Conservation (phyloP, 2,329 filamentous ascomycete genomes). For the Microcyclosporella mali region DNA sequence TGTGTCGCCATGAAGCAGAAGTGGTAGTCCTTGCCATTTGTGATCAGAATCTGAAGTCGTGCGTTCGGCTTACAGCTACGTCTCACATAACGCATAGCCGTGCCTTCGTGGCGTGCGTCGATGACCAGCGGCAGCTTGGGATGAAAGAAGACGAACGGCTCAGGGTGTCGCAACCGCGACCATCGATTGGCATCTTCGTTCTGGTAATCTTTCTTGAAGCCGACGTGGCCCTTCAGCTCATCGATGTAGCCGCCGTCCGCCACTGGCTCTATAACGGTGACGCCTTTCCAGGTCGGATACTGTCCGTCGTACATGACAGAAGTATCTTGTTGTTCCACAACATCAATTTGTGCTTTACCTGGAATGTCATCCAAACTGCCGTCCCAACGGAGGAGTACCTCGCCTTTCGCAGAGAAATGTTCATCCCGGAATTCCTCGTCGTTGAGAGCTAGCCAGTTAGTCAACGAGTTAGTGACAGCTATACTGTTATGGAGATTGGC, state of each 20-base stretch:
- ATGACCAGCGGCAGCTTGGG: conserved; percentile 85
- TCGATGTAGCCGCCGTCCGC: conserved; percentile 52
- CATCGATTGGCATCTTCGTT: conserved; percentile 43
- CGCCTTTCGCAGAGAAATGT: conserved; percentile 47
- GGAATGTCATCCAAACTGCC: conserved; percentile 49
- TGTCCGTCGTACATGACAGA: conserved; percentile 47
- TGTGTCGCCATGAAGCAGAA: conserved; percentile 88
- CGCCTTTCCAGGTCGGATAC: conserved; percentile 64
- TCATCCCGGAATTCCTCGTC: conserved; percentile 41
- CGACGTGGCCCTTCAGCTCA: conserved; percentile 61
- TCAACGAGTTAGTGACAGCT: conserved; percentile 65
- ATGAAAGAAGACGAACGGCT: conserved; percentile 60
- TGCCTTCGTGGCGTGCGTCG: conserved; percentile 83
- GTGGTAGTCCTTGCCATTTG: conserved; percentile 71
- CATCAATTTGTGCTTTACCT: conserved; percentile 46
- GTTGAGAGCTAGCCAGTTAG: conserved; percentile 70
- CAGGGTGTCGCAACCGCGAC: conserved; percentile 43
- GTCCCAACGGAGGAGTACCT: conserved; percentile 64
- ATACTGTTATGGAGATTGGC: conserved; percentile 76
- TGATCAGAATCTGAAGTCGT: conserved; percentile 78
- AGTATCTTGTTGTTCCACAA: conserved; percentile 48
- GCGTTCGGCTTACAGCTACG: conserved; percentile 89
- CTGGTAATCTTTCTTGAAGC: conserved; percentile 44
- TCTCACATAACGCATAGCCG: conserved; percentile 77
- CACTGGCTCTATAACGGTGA: conserved; percentile 51